Base-by-base conservation (phyloP, 768 basidiomycete species). In the Auriculariales sp. region DNA sequence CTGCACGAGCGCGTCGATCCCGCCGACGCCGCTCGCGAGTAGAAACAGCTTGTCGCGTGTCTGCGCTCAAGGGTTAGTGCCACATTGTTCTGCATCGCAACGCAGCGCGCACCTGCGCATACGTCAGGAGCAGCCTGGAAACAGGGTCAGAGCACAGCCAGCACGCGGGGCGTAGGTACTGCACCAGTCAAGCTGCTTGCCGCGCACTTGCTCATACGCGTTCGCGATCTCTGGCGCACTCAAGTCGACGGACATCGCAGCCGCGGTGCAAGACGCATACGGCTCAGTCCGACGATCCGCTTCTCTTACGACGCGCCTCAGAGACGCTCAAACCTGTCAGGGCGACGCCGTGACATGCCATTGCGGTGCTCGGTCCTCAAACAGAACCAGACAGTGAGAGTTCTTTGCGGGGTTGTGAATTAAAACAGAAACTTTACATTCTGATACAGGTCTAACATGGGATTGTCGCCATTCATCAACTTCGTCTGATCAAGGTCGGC, bases 351-450 rank as follows among this genome's bases (percentile, higher is more conserved):
- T n/a, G n/a, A n/a, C n/a, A n/a, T n/a, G n/a, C n/a, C n/a, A n/a
- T n/a, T n/a, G n/a, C n/a, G n/a, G n/a, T n/a, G n/a, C n/a, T n/a
- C n/a, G n/a, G n/a, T n/a, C n/a, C n/a, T n/a, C n/a, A n/a, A n/a
- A n/a, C n/a, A n/a, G n/a, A n/a, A n/a, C n/a, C n/a, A n/a, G n/a
- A n/a, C n/a, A n/a, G 33, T 34, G 14, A 14, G 17, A 34, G 17
- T 17, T 34, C 14, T 34, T 14, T 14, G 17, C 33, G 53, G 5
- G 19, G 7, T 22, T 15, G 17, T 19, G 15, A 22, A 28, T 72
- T 56, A 94, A 57, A 94, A 94, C 59, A 94, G 69, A 61, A 95
- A 81, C 64, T 92, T 91, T 53, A 92, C 92, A 67, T 95, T 95
- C 65, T 83, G 77, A 63, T 95, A 97, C 63, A 83, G 92, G 56